phyloP scores from a whole-genome alignment of 2,329 filamentous ascomycete species.

The Epichloe elymi region DNA sequence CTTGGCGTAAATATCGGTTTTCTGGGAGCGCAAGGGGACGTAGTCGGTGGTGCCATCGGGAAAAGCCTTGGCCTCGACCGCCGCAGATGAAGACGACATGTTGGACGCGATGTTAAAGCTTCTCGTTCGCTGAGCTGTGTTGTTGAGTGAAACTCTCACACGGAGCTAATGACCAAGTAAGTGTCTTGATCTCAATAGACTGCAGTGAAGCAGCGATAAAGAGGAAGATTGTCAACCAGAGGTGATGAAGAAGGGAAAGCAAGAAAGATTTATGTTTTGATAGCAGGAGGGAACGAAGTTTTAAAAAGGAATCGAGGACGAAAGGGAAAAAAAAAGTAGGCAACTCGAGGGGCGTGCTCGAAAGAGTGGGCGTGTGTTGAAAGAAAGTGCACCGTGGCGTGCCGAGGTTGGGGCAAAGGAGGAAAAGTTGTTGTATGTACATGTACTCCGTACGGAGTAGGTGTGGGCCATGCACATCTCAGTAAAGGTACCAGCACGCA shows the following conservation, averaged over 20 bases:
- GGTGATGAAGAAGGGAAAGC: not conserved
- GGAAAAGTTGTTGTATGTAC: not conserved
- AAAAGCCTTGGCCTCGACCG: slow-evolving; percentile 27
- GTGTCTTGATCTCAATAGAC: not conserved
- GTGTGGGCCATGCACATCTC: not conserved
- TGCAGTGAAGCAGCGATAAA: not conserved
- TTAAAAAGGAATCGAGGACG: not conserved
- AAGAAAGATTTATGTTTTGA: not conserved
- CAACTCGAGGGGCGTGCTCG: slow-evolving; percentile 1
- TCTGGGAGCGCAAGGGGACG: slow-evolving; percentile 32
- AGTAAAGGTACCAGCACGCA: not conserved
- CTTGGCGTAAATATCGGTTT: slow-evolving; percentile 47
- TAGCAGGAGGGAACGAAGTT: not conserved
- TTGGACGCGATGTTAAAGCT: not conserved
- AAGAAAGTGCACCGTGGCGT: not conserved
- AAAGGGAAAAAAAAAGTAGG: not conserved
- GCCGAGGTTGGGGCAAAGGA: slow-evolving; percentile 5
- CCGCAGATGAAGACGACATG: slow-evolving; percentile 5
- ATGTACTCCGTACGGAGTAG: too few relatives aligned
- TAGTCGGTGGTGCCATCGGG: slow-evolving; percentile 44
- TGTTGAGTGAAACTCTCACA: not conserved
- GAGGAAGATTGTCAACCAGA: not conserved
- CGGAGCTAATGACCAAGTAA: not conserved
- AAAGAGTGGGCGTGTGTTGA: not conserved
- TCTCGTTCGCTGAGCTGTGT: not conserved